Conservation (phyloP, 1,284 basidiomycete genomes). For the Moesziomyces sp. region DNA sequence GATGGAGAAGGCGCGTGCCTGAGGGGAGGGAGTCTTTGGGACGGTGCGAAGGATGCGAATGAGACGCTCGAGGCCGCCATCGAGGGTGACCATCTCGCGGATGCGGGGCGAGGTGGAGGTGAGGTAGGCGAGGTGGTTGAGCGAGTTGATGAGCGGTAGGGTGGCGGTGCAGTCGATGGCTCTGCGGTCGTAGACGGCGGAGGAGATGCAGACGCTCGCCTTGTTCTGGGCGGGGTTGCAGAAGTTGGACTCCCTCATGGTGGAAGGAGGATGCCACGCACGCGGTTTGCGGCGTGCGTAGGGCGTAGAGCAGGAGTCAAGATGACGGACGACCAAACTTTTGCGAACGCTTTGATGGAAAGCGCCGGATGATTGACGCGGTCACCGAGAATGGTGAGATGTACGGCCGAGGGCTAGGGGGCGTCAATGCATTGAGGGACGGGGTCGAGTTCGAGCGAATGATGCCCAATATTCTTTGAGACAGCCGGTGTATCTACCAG, state of each 20-base stretch:
- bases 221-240: slow-evolving; percentile 93
- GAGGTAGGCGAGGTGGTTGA: slow-evolving; percentile 95
- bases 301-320: background rate
- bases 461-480: too few species aligned
- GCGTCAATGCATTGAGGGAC: too few species aligned
- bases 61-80: slow-evolving; percentile 94
- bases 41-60: slow-evolving; percentile 76
- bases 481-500: too few species aligned
- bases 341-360: background rate
- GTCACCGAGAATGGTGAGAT: too few species aligned
- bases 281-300: slow-evolving; percentile 23
- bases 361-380: too few species aligned
- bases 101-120: slow-evolving; percentile 97
- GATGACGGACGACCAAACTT: background rate
- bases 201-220: slow-evolving; percentile 92
- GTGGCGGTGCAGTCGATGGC: slow-evolving; percentile 92
- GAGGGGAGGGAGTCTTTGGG: slow-evolving; percentile 39
- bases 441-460: too few species aligned
- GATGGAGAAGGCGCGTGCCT: slow-evolving; percentile 38
- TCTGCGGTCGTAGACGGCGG: slow-evolving; percentile 91
- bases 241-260: slow-evolving; percentile 96
- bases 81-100: slow-evolving; percentile 96
- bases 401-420: too few species aligned
- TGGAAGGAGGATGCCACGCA: slow-evolving; percentile 20
- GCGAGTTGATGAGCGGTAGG: slow-evolving; percentile 93